A percentile compares a stretch with the other conserved stretches of the same genome.
These are phyloP conservation scores for Eucalyptus cloeziana DNA, from an alignment of 345 rosid genomes.

Conservation along the genomic window DNA sequence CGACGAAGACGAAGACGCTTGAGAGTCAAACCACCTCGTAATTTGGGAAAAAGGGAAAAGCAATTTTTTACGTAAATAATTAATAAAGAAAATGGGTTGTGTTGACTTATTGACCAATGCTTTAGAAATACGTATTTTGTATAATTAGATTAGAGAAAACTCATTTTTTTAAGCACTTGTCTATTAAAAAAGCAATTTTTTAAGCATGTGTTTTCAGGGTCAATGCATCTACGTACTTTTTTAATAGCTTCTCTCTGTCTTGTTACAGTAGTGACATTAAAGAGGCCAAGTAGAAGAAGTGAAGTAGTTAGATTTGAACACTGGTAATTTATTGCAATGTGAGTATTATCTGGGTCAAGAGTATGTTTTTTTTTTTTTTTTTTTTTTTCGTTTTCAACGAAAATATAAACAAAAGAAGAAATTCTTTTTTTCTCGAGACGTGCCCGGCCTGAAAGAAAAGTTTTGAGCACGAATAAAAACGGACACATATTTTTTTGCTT, in stretches of 20 bases:
- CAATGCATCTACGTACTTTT: not conserved
- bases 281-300: not conserved
- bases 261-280: not conserved
- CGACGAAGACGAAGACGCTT: not conserved
- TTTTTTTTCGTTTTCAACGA: too few relatives aligned
- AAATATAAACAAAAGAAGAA: too few relatives aligned
- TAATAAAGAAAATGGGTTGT: not conserved
- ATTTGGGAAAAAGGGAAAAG: not conserved
- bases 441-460: too few relatives aligned
- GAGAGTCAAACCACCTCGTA: not conserved
- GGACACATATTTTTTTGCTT: too few relatives aligned
- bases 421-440: fast-evolving
- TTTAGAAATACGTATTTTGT: not conserved
- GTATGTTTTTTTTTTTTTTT: too few relatives aligned
- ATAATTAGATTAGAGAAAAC: too few relatives aligned
- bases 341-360: not conserved
- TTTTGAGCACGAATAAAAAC: too few relatives aligned
- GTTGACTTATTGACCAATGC: not conserved
- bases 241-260: not conserved
- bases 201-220: not conserved
- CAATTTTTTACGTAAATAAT: too few relatives aligned
- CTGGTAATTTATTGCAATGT: not conserved
- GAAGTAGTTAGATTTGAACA: not conserved
- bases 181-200: not conserved
- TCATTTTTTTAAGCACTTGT: not conserved